Percentiles rank a stretch among this genome's conserved stretches.
Conservation (phyloP, 345 rosid genomes). For the Toxicodendron radicans region DNA sequence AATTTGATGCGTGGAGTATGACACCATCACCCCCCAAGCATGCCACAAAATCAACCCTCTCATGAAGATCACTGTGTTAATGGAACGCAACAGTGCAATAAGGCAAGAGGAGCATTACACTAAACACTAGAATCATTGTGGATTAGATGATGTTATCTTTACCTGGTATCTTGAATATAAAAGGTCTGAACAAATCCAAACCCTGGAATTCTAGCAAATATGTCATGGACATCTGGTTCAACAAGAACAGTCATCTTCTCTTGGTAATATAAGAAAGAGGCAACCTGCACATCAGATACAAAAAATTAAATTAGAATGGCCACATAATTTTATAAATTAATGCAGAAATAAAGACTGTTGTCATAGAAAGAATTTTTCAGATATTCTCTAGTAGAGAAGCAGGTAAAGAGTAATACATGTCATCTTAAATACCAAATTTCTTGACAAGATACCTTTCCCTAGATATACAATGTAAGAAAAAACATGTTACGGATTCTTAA, state of each 20-base stretch:
- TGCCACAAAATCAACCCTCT: slow-evolving; percentile 95
- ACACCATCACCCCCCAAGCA: slow-evolving; percentile 99
- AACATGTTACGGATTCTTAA: not conserved
- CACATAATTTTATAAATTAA: not conserved
- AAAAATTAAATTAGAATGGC: slow-evolving; percentile 14
- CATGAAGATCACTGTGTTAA: slow-evolving; percentile 83
- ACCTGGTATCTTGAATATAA: slow-evolving; percentile 98
- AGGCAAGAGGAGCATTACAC: slow-evolving; percentile 9
- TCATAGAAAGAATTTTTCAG: not conserved
- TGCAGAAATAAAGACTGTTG: not conserved
- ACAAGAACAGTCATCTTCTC: slow-evolving; percentile 95
- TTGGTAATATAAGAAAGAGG: slow-evolving; percentile 85
- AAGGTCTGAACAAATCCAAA: slow-evolving; percentile 97
- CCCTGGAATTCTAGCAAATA: slow-evolving; percentile 97
- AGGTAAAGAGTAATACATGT: not conserved
- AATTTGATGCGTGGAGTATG: slow-evolving; percentile 90
- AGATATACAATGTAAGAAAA: not conserved
- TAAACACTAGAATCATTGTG: slow-evolving; percentile 5
- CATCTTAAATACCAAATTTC: not conserved
- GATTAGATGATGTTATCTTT: slow-evolving; percentile 16
- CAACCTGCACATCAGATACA: slow-evolving; percentile 51
- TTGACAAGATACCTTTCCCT: not conserved
- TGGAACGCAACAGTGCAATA: slow-evolving; percentile 8
- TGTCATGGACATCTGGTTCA: slow-evolving; percentile 96
- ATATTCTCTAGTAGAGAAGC: not conserved